Percentiles rank a stretch among this genome's conserved stretches.
Evolutionary conservation across 2,329 filamentous ascomycete genomes (phyloP).

Genomic region (Microdochium trichocladiopsis): DNA sequence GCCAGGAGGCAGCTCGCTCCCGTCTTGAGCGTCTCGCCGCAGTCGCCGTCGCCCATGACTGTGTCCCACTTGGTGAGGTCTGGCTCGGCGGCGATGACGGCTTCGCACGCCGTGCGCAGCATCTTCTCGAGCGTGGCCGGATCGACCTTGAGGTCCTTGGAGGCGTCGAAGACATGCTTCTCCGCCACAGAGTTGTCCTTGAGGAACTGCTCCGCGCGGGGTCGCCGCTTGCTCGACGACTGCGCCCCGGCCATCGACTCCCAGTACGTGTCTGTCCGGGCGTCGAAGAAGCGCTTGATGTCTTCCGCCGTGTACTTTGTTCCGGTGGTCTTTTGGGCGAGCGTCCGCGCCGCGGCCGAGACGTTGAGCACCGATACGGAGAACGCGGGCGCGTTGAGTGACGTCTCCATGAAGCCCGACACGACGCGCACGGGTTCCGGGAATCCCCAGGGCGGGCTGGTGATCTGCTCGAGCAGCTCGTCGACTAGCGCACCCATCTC

Average conservation of each 20-base stretch:
- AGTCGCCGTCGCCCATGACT: slow-evolving; percentile 59
- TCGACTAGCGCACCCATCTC: slow-evolving; percentile 48
- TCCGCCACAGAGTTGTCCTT: slow-evolving; percentile 19
- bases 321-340: slow-evolving; percentile 9
- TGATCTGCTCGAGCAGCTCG: slow-evolving; percentile 44
- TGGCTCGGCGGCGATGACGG: slow-evolving; percentile 50
- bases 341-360: slow-evolving; percentile 35
- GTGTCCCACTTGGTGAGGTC: slow-evolving; percentile 58
- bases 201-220: slow-evolving; percentile 32
- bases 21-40: slow-evolving; percentile 53
- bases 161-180: slow-evolving; percentile 21
- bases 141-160: slow-evolving; percentile 42
- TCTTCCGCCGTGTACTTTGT: slow-evolving; percentile 35
- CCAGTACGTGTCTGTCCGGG: slow-evolving; percentile 50
- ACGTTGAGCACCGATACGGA: slow-evolving; percentile 60
- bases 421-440: slow-evolving; percentile 44
- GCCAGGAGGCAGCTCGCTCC: slow-evolving; percentile 42
- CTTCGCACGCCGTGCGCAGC: slow-evolving; percentile 45
- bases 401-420: slow-evolving; percentile 62
- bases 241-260: slow-evolving; percentile 44
- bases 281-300: slow-evolving; percentile 59
- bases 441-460: slow-evolving; percentile 33
- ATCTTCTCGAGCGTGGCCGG: slow-evolving; percentile 43
- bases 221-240: slow-evolving; percentile 14
- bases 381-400: slow-evolving; percentile 65